Conservation (phyloP, 1,284 basidiomycete genomes). For the Malassezia psittaci region DNA sequence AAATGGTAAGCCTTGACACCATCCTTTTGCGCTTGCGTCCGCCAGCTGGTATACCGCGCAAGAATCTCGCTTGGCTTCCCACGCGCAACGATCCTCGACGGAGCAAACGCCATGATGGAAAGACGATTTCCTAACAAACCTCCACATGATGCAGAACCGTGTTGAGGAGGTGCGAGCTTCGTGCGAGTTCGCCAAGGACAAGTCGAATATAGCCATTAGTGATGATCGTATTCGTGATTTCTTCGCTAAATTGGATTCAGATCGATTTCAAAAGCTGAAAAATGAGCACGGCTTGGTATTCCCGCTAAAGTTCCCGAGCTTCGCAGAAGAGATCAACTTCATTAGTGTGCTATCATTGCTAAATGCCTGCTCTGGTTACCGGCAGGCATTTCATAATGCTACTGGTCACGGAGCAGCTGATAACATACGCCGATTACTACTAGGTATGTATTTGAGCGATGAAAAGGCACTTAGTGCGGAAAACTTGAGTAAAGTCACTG, state of each 20-base stretch:
- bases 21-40: neutral
- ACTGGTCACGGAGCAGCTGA: conserved; percentile 35
- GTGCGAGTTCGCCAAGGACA: conserved; percentile 2
- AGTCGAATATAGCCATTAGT: conserved; percentile 8
- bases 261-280: conserved; percentile 16
- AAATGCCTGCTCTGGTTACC: conserved; percentile 37
- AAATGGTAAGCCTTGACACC: neutral
- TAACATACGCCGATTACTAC: conserved; percentile 29
- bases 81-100: neutral
- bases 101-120: conserved; percentile 12
- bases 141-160: conserved; percentile 15
- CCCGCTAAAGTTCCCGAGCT: conserved; percentile 29
- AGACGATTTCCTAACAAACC: neutral
- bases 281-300: conserved; percentile 33
- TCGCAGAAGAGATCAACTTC: conserved; percentile 34
- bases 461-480: conserved; percentile 20
- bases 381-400: conserved; percentile 25
- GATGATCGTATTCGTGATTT: conserved; percentile 23
- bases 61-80: conserved; percentile 10
- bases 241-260: conserved; percentile 14
- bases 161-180: conserved; percentile 15
- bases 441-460: conserved; percentile 31
- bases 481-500: conserved; percentile 19
- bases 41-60: conserved; percentile 3
- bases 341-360: conserved; percentile 33